Percentiles rank a stretch among this genome's conserved stretches.
Evolutionary conservation across 768 basidiomycete genomes (phyloP).

Genomic region (Boletus insuetus): DNA sequence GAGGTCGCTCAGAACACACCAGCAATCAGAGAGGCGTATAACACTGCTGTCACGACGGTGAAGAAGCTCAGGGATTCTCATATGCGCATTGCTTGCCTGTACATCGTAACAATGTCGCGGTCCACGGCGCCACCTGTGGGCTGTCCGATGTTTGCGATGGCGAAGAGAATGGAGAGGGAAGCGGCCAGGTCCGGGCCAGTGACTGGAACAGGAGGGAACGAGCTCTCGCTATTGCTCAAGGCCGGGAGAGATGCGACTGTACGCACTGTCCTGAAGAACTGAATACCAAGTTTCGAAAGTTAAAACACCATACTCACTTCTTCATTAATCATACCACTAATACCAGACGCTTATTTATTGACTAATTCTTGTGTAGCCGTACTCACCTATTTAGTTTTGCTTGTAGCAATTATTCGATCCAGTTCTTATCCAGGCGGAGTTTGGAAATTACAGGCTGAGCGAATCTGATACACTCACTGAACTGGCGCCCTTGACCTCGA

Average conservation of each 20-base stretch:
- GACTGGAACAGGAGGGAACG: constrained; percentile 89
- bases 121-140: constrained; percentile 46
- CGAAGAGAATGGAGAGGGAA: constrained; percentile 43
- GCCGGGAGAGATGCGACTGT: constrained; percentile 85
- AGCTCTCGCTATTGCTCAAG: constrained; percentile 78
- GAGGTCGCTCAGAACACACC: constrained; percentile 57
- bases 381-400: neutral
- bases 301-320: constrained; percentile 4
- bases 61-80: constrained; percentile 85
- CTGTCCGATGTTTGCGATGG: constrained; percentile 57
- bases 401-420: too few species aligned
- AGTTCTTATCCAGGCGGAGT: too few species aligned
- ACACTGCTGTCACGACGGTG: constrained; percentile 71
- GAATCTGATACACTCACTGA: too few species aligned
- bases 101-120: constrained; percentile 83
- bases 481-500: too few species aligned
- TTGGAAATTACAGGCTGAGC: too few species aligned
- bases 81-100: constrained; percentile 85
- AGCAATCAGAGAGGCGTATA: constrained; percentile 69
- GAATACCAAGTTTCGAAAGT: neutral
- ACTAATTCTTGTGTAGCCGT: constrained; percentile 27
- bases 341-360: constrained; percentile 28
- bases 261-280: constrained; percentile 50
- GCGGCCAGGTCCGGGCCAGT: constrained; percentile 49
- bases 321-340: constrained; percentile 5